These are phyloP conservation scores for Barnettozyma salicaria DNA, from an alignment of 805 yeast species.

Conservation along the genomic window DNA sequence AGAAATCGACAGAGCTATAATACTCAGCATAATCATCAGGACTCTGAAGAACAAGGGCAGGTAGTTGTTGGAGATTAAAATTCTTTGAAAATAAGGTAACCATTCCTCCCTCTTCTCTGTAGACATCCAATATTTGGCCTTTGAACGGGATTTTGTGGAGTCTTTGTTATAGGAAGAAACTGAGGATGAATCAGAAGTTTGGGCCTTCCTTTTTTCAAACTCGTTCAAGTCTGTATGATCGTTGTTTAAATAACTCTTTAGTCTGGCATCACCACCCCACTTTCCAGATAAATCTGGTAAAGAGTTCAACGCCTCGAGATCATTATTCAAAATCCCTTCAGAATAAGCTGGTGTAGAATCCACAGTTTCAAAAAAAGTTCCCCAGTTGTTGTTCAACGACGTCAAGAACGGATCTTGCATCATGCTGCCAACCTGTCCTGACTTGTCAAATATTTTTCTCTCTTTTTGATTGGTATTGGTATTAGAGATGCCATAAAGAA, in stretches of 20 bases:
- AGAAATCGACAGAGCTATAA: conserved; percentile 70
- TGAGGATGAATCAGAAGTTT: conserved; percentile 6
- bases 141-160: conserved; percentile 39
- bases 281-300: conserved; percentile 41
- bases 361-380: conserved; percentile 41
- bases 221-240: conserved; percentile 18
- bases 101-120: conserved; percentile 55
- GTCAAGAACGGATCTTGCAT: conserved; percentile 31
- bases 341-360: conserved; percentile 36
- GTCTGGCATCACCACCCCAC: conserved; percentile 71
- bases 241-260: conserved; percentile 45
- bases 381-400: conserved; percentile 44
- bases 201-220: conserved; percentile 2
- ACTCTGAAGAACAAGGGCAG: conserved; percentile 73
- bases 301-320: conserved; percentile 22
- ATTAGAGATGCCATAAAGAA: conserved; percentile 44
- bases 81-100: conserved; percentile 52
- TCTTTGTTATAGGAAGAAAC: conserved; percentile 23
- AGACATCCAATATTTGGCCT: conserved; percentile 67
- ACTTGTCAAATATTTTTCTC: conserved; percentile 5
- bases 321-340: conserved; percentile 20
- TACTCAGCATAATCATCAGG: conserved; percentile 50
- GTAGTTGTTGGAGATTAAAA: conserved; percentile 70
- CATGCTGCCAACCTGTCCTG: background rate
- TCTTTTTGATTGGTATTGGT: conserved; percentile 18